A percentile compares a stretch with the other conserved stretches of the same genome.
Evolutionary conservation across 495 filamentous ascomycete species (phyloP).

Genomic region (Xylaria flabelliformis): DNA sequence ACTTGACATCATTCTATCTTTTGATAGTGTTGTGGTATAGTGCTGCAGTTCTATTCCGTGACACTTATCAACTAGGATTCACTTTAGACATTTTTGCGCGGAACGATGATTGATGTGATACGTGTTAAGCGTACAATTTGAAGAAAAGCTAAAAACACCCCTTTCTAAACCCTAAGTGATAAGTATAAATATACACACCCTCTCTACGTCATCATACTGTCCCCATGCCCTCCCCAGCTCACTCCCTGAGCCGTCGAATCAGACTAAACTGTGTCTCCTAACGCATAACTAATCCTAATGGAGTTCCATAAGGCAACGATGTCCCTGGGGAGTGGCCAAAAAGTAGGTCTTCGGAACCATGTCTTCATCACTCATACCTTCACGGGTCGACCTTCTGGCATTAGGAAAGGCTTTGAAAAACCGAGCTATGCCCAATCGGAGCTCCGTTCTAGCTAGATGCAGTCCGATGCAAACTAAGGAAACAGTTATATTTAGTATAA

Average conservation of each 20-base stretch:
- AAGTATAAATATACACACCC: background rate
- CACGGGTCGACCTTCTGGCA: conserved; percentile 16
- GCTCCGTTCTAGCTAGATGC: conserved; percentile 26
- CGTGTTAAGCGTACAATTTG: background rate
- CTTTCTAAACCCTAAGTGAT: background rate
- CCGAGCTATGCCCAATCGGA: conserved; percentile 21
- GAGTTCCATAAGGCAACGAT: conserved; percentile 27
- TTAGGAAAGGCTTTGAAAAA: conserved; percentile 29
- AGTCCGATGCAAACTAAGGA: conserved; percentile 26
- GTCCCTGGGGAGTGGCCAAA: conserved; percentile 1
- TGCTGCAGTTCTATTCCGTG: too few relatives aligned
- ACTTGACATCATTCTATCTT: too few relatives aligned
- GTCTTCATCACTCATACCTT: conserved; percentile 26
- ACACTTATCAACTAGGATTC: background rate
- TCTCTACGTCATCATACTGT: background rate
- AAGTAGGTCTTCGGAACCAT: conserved; percentile 22
- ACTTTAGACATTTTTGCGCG: background rate
- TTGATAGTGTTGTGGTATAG: too few relatives aligned
- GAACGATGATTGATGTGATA: background rate
- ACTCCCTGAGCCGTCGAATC: background rate
- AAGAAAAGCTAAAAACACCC: too few relatives aligned
- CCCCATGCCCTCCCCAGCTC: background rate
- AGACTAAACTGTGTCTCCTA: background rate
- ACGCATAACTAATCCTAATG: background rate
- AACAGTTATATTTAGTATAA: background rate